Conservation (phyloP, 371 early-diverging fungal species). For the Syncephalis plumigaleata region DNA sequence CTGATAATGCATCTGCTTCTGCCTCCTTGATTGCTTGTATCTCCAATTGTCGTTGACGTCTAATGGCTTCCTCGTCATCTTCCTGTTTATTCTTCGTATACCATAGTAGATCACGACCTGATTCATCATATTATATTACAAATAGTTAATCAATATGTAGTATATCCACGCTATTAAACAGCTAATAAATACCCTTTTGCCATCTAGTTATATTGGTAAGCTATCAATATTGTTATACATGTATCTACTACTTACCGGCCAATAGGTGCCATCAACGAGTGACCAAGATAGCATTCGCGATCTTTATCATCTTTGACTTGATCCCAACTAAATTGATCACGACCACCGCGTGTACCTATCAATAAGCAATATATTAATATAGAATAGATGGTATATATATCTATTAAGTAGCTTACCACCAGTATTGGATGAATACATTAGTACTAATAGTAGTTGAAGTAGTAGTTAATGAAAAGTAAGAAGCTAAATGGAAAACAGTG, state of each 20-base stretch:
- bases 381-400: too few relatives aligned
- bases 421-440: too few relatives aligned
- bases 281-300: slow-evolving; percentile 74
- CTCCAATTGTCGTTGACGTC: slow-evolving; percentile 20
- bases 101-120: slow-evolving; percentile 57
- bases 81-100: slow-evolving; percentile 38
- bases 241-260: slow-evolving; percentile 28
- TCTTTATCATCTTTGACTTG: slow-evolving; percentile 69
- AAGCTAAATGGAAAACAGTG: too few relatives aligned
- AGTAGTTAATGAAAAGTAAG: too few relatives aligned
- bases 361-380: slow-evolving; percentile 1
- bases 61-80: slow-evolving; percentile 7
- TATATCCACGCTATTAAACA: slow-evolving; percentile 21
- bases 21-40: slow-evolving; percentile 44
- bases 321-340: slow-evolving; percentile 33
- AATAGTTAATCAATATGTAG: too few relatives aligned
- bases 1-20: slow-evolving; percentile 65
- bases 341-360: slow-evolving; percentile 37
- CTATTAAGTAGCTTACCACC: too few relatives aligned
- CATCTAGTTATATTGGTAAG: neutral
- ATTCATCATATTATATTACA: slow-evolving; percentile 8
- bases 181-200: neutral
- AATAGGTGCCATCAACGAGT: slow-evolving; percentile 65
- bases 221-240: neutral
- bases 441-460: too few relatives aligned